phyloP scores from a whole-genome alignment of 495 filamentous ascomycete species.

The Bryoglossum gracile region DNA sequence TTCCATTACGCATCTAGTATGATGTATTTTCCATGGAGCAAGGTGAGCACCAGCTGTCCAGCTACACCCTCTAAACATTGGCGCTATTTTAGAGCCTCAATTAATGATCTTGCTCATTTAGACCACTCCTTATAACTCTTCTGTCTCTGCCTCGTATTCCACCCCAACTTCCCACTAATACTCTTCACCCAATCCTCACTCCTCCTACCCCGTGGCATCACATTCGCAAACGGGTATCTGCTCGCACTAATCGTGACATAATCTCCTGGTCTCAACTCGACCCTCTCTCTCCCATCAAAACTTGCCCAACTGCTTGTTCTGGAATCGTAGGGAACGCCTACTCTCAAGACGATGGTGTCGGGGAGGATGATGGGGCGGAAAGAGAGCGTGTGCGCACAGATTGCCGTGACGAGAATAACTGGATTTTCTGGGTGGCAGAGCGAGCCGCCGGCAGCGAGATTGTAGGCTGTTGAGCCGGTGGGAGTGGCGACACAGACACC shows the following conservation, averaged over 20 bases:
- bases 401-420: constrained; percentile 89
- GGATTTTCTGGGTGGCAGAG: constrained; percentile 96
- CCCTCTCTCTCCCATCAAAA: constrained; percentile 86
- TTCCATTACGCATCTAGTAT: too few species aligned
- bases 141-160: constrained; percentile 83
- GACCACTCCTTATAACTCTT: constrained; percentile 46
- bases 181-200: constrained; percentile 92
- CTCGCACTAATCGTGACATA: constrained; percentile 93
- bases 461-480: constrained; percentile 93
- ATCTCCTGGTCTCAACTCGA: constrained; percentile 83
- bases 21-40: too few species aligned
- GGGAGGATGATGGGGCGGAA: constrained; percentile 94
- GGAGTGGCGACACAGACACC: constrained; percentile 87
- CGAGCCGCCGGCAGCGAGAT: constrained; percentile 90
- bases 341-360: constrained; percentile 84
- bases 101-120: too few species aligned
- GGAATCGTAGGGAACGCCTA: constrained; percentile 90
- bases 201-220: constrained; percentile 64
- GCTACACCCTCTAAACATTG: too few species aligned
- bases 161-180: constrained; percentile 82
- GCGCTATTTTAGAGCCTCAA: too few species aligned
- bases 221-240: constrained; percentile 86
- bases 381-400: constrained; percentile 91
- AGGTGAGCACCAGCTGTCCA: too few species aligned
- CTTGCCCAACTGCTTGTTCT: constrained; percentile 89